These are phyloP conservation scores for Trichoderma cornu-damae DNA, from an alignment of 2,329 filamentous ascomycete genomes.

Conservation along the genomic window DNA sequence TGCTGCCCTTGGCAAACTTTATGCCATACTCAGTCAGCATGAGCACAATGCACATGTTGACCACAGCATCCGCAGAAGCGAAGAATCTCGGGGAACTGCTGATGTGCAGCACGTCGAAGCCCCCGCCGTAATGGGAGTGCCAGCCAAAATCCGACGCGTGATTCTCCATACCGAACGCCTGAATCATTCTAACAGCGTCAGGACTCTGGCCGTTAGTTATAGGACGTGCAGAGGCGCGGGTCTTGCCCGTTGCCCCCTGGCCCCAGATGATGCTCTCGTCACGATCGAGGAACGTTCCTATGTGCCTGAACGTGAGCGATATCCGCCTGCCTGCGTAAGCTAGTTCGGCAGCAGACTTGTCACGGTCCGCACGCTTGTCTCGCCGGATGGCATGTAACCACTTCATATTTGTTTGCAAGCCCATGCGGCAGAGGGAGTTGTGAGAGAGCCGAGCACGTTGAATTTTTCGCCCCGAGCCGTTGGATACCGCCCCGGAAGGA, in stretches of 20 bases:
- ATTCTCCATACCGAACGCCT: conserved; percentile 82
- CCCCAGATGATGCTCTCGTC: conserved; percentile 75
- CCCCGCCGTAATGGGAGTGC: conserved; percentile 67
- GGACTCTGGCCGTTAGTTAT: conserved; percentile 66
- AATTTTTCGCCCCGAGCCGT: conserved; percentile 45
- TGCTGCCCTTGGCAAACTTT: conserved; percentile 42
- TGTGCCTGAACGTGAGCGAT: conserved; percentile 83
- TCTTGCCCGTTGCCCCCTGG: conserved; percentile 75
- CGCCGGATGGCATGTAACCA: conserved; percentile 92
- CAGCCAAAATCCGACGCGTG: conserved; percentile 67
- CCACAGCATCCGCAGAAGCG: conserved; percentile 41
- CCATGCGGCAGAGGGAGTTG: conserved; percentile 82
- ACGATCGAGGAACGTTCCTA: conserved; percentile 74
- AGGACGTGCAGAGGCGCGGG: conserved; percentile 49
- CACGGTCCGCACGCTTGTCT: conserved; percentile 66
- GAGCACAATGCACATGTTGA: conserved; percentile 47
- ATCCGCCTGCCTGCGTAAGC: conserved; percentile 74
- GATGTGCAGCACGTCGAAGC: conserved; percentile 79
- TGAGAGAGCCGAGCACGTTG: conserved; percentile 74
- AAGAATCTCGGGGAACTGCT: conserved; percentile 48
- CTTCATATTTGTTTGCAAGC: conserved; percentile 70
- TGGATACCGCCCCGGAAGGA: conserved; percentile 24
- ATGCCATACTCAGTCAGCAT: conserved; percentile 47
- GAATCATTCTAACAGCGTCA: conserved; percentile 64
- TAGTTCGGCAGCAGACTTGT: conserved; percentile 65